Conservation (phyloP, 2,329 filamentous ascomycete species). For the Conoideocrella luteorostrata region DNA sequence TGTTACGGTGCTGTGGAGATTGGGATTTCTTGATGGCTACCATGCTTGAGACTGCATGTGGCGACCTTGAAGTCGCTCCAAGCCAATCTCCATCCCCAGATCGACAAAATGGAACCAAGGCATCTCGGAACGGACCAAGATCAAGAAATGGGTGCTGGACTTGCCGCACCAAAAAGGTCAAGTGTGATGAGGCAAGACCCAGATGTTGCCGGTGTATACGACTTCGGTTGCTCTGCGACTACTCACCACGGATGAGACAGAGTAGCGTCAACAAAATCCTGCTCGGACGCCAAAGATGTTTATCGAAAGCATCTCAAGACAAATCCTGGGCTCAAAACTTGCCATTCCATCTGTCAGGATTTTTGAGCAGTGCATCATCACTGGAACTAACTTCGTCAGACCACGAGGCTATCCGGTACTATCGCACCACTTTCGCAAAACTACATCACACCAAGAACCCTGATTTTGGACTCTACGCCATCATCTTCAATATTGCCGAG, state of each 20-base stretch:
- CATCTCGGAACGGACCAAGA: conserved; percentile 10
- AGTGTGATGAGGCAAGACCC: conserved; percentile 23
- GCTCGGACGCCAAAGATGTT: too few species aligned
- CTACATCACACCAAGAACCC: conserved; percentile 30
- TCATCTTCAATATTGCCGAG: conserved; percentile 27
- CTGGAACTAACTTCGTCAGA: conserved; percentile 22
- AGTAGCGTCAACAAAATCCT: conserved; percentile 3
- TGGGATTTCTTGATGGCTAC: too few species aligned
- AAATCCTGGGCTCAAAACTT: conserved; percentile 6
- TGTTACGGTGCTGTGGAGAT: too few species aligned
- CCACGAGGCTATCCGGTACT: conserved; percentile 29
- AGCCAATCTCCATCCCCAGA: too few species aligned
- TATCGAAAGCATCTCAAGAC: neutral
- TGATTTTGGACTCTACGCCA: conserved; percentile 26
- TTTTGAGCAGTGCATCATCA: conserved; percentile 14
- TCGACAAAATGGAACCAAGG: too few species aligned
- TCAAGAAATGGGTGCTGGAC: conserved; percentile 21
- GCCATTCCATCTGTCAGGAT: neutral
- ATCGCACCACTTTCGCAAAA: conserved; percentile 28
- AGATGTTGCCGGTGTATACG: conserved; percentile 20
- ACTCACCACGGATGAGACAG: conserved; percentile 15
- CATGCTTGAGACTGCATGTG: too few species aligned
- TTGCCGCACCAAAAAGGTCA: conserved; percentile 24
- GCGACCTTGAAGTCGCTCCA: too few species aligned
- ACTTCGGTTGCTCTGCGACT: conserved; percentile 21